phyloP scores from a whole-genome alignment of 139 green algal species.

The Volvox reticuliferus region DNA sequence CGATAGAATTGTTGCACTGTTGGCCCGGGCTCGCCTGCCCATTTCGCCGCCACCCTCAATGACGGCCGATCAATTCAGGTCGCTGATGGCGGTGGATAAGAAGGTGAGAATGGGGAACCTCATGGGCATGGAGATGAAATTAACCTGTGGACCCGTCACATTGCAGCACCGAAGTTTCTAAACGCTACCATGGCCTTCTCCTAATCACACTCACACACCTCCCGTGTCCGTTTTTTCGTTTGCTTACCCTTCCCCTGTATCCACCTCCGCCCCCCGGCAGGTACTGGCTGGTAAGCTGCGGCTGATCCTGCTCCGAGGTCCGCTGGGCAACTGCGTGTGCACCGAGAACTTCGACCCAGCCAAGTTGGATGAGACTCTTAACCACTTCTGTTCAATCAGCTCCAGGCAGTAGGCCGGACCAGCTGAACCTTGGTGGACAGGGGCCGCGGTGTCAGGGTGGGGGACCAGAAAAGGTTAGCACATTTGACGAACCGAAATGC shows the following conservation, averaged over 20 bases:
- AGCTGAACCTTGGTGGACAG: no score
- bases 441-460: no score
- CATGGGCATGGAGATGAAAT: no score
- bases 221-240: not conserved
- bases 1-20: slow-evolving; percentile 76
- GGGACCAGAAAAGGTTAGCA: no score
- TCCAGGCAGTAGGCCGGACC: no score
- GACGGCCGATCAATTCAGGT: slow-evolving; percentile 82
- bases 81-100: slow-evolving; percentile 98
- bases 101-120: slow-evolving; percentile 84
- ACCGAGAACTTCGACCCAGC: slow-evolving; percentile 92
- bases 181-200: no score
- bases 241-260: not conserved
- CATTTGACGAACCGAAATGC: no score
- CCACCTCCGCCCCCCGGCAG: not conserved
- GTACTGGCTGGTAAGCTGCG: slow-evolving; percentile 87
- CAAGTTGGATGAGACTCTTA: slow-evolving; percentile 90
- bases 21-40: slow-evolving; percentile 82
- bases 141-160: not conserved
- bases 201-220: not conserved
- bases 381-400: slow-evolving; percentile 74
- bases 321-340: slow-evolving; percentile 93
- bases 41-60: slow-evolving; percentile 70
- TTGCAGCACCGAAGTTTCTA: not conserved
- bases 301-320: slow-evolving; percentile 95